These are phyloP conservation scores for Amanita muscaria DNA, from an alignment of 768 basidiomycete species.

Conservation along the genomic window DNA sequence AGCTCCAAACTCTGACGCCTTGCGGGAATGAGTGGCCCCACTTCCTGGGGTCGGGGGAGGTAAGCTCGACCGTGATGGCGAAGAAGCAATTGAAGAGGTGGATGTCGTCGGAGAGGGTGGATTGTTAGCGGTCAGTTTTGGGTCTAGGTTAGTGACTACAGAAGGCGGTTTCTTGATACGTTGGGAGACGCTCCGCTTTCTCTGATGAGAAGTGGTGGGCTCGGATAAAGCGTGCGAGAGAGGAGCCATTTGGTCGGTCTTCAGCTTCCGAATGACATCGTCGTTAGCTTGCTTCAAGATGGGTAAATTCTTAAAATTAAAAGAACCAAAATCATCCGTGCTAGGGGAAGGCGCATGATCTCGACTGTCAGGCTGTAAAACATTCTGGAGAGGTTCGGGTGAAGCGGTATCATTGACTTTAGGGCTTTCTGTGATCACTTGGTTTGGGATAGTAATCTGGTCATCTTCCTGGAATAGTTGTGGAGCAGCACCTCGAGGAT, in stretches of 20 bases:
- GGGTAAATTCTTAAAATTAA: conserved; percentile 96
- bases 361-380: conserved; percentile 26
- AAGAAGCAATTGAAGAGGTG: conserved; percentile 84
- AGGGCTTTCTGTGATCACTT: conserved; percentile 40
- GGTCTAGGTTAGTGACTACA: conserved; percentile 62
- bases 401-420: conserved; percentile 26
- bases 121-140: conserved; percentile 54
- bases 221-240: conserved; percentile 68
- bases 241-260: conserved; percentile 81
- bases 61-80: conserved; percentile 69
- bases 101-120: conserved; percentile 91
- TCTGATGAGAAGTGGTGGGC: conserved; percentile 43
- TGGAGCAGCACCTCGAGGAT: conserved; percentile 86
- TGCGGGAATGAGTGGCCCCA: conserved; percentile 55
- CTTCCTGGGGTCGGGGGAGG: conserved; percentile 68
- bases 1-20: conserved; percentile 85
- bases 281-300: conserved; percentile 97
- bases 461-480: conserved; percentile 92
- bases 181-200: conserved; percentile 77
- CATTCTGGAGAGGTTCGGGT: conserved; percentile 33
- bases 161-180: conserved; percentile 75
- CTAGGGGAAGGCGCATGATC: conserved; percentile 46
- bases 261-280: conserved; percentile 92
- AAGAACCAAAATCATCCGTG: conserved; percentile 91
- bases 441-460: conserved; percentile 43